Base-by-base conservation (phyloP, 345 rosid genomes). In the Limnanthes douglasii region DNA sequence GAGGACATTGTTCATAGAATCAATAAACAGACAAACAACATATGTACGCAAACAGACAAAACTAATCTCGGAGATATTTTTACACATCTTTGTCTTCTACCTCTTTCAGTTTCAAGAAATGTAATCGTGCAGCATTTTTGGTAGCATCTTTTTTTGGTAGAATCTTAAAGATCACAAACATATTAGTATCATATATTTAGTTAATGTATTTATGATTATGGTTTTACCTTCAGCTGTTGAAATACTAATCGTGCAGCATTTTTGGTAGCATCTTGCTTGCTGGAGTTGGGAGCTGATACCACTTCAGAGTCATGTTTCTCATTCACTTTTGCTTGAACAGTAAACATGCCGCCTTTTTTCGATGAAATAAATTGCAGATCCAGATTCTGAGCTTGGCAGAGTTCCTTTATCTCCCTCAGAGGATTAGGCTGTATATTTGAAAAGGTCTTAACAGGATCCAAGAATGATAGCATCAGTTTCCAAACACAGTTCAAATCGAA, bases 341-440 rank as follows among this genome's bases (percentile, higher is more conserved):
- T 32, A 59, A 56, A 60, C 13, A 8, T 56, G 25, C 36, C 53
- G 31, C 75, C 72, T 42, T 39, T 73, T 57, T 65, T 67, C 12
- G 14, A 1, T 45, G 15, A 18, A 10, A 59, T 48, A 57, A 43
- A 46, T 24, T 41, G 22, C 52, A 60, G 33, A 21, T 35, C 39
- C 80, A 75, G 73, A 36, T 71, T 61, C 45, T 27, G 50, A 48
- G 70, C 67, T 60, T 82, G 83, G 61, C 79, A 71, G 47, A 78
- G 63, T 57, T 86, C 97, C 41, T 43, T 55, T 18, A 82, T 57
- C 50, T 82, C 88, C 51, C 85, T 59, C 38, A 67, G 45, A 34
- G 88, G 79, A 59, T 62, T 67, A 35, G 78, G 39, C 68, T 71
- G 82, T 37, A 78, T 45, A 51, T 54, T 72, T 21, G 93, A 63